Conservation (phyloP, 345 rosid species). For the Mercurialis annua region DNA sequence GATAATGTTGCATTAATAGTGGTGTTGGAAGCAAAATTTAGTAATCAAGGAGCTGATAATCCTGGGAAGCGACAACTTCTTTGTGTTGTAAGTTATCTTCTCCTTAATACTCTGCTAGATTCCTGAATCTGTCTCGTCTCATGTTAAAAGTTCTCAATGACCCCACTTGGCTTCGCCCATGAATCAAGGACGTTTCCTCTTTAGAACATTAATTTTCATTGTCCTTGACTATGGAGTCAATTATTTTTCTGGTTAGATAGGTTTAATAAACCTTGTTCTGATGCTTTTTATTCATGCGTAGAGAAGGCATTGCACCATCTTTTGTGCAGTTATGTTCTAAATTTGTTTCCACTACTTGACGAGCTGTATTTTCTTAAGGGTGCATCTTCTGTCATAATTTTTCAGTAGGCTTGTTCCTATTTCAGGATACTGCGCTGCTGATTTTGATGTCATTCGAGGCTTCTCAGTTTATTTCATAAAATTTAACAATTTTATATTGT, state of each 20-base stretch:
- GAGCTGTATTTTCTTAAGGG: neutral
- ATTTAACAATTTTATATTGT: neutral
- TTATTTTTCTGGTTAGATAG: neutral
- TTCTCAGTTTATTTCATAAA: neutral
- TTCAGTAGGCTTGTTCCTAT: neutral
- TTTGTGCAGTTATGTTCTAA: neutral
- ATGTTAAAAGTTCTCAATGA: neutral
- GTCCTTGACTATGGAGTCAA: too few relatives aligned
- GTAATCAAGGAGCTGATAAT: conserved; percentile 77
- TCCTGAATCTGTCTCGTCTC: neutral
- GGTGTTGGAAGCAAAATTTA: conserved; percentile 88
- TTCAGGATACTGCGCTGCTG: conserved; percentile 1
- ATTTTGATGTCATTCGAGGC: neutral
- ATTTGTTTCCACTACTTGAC: neutral
- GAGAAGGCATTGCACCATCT: neutral
- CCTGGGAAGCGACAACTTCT: conserved; percentile 90
- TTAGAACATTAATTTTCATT: neutral
- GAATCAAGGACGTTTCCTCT: neutral
- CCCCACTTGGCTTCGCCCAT: neutral
- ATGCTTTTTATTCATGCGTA: neutral
- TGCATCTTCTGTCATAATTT: neutral
- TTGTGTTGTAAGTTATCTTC: conserved; percentile 71
- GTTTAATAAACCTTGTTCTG: too few relatives aligned
- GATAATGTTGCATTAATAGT: conserved; percentile 92
- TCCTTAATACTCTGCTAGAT: neutral